phyloP scores from a whole-genome alignment of 1,284 basidiomycete genomes.

The Cystobasidium slooffiae region DNA sequence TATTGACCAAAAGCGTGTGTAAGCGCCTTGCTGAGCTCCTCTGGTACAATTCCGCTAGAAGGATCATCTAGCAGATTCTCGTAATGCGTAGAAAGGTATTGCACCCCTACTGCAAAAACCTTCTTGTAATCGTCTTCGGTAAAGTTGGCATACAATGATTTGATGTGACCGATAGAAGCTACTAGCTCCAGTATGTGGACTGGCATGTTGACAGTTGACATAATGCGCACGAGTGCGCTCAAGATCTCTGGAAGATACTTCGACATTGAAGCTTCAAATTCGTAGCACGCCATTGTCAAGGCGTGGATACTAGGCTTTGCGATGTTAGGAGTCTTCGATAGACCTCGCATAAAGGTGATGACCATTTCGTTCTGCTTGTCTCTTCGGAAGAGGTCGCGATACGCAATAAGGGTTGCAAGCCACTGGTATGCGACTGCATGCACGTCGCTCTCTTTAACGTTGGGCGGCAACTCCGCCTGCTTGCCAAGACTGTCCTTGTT shows the following conservation, averaged over 20 bases:
- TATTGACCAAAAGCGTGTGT: conserved; percentile 94
- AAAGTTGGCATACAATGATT: conserved; percentile 84
- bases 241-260: conserved; percentile 80
- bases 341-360: conserved; percentile 79
- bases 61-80: conserved; percentile 54
- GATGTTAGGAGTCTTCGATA: conserved; percentile 75
- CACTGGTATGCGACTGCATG: conserved; percentile 87
- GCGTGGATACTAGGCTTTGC: conserved; percentile 93
- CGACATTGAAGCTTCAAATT: conserved; percentile 81
- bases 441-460: conserved; percentile 75
- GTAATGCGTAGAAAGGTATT: conserved; percentile 92
- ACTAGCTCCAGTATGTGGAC: conserved; percentile 96
- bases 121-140: conserved; percentile 90
- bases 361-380: conserved; percentile 71
- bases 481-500: conserved; percentile 65
- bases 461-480: conserved; percentile 61
- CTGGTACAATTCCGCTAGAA: conserved; percentile 55
- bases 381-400: conserved; percentile 75
- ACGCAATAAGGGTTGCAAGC: conserved; percentile 85
- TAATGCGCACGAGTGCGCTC: conserved; percentile 88
- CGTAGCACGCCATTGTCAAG: conserved; percentile 84
- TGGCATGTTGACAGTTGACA: conserved; percentile 90
- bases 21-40: conserved; percentile 60
- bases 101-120: conserved; percentile 92
- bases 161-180: conserved; percentile 79